Evolutionary conservation across 306 rosid species (phyloP).

Genomic region (Casuarina equisetifolia): DNA sequence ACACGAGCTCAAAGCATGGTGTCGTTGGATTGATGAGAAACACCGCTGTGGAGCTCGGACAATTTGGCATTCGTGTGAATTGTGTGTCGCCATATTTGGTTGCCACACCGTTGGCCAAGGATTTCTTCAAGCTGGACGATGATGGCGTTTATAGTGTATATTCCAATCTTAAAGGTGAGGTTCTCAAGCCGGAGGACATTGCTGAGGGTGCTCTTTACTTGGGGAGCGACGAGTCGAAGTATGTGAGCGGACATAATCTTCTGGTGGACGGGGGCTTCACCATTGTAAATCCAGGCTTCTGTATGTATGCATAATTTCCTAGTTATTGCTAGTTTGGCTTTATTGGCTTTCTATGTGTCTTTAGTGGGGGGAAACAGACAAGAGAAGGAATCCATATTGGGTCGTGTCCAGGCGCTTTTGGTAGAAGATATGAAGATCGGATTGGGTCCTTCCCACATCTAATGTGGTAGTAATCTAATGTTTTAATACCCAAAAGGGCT

Average conservation of each 20-base stretch:
- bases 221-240: constrained; percentile 53
- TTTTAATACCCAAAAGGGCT: too few relatives aligned
- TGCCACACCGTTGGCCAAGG: constrained; percentile 34
- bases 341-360: too few relatives aligned
- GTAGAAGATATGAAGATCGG: too few relatives aligned
- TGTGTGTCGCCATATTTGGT: constrained; percentile 41
- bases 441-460: too few relatives aligned
- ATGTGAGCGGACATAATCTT: constrained; percentile 51
- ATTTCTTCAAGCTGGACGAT: constrained; percentile 28
- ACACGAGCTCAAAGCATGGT: constrained; percentile 46
- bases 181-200: constrained; percentile 31
- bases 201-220: constrained; percentile 56
- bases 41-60: constrained; percentile 50
- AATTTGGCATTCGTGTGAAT: constrained; percentile 49
- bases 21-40: constrained; percentile 41
- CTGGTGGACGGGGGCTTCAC: constrained; percentile 52
- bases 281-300: constrained; percentile 10
- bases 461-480: too few relatives aligned
- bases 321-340: not conserved
- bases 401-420: too few relatives aligned
- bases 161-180: constrained; percentile 30
- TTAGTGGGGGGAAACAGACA: too few relatives aligned
- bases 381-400: too few relatives aligned
- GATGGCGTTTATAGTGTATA: constrained; percentile 19
- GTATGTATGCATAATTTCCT: constrained; percentile 9